Evolutionary conservation across 129 eudicot species (phyloP).

Genomic region (Helichrysum umbraculigerum): DNA sequence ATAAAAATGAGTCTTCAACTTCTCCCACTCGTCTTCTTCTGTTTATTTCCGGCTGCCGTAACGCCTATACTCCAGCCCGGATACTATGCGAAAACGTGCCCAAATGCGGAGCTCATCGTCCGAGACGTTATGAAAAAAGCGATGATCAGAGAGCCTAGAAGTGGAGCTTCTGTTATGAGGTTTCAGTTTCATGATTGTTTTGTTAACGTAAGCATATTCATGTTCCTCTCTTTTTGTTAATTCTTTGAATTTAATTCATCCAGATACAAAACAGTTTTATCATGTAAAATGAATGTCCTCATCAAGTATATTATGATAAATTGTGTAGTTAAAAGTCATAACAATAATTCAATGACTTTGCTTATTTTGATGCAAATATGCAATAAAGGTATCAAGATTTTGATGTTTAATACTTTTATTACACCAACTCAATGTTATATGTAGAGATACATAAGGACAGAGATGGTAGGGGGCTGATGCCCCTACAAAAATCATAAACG

Average conservation of each 20-base stretch:
- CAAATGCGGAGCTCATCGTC: conserved; percentile 65
- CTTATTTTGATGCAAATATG: background rate
- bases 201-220: conserved; percentile 54
- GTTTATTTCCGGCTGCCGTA: conserved; percentile 33
- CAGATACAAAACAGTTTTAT: background rate
- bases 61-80: conserved; percentile 48
- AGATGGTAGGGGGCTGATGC: too few relatives aligned
- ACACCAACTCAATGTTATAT: background rate
- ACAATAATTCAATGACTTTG: too few relatives aligned
- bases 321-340: background rate
- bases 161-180: conserved; percentile 91
- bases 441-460: too few relatives aligned
- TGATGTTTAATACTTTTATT: background rate
- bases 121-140: conserved; percentile 54
- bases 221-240: background rate
- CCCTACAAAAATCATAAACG: too few relatives aligned
- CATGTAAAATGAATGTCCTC: background rate
- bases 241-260: background rate
- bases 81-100: conserved; percentile 65
- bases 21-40: conserved; percentile 31
- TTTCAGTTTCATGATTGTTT: conserved; percentile 94
- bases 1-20: conserved; percentile 22
- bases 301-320: background rate
- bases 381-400: background rate
- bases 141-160: conserved; percentile 73